Conservation (phyloP, 2,329 filamentous ascomycete species). For the Clonostachys solani region DNA sequence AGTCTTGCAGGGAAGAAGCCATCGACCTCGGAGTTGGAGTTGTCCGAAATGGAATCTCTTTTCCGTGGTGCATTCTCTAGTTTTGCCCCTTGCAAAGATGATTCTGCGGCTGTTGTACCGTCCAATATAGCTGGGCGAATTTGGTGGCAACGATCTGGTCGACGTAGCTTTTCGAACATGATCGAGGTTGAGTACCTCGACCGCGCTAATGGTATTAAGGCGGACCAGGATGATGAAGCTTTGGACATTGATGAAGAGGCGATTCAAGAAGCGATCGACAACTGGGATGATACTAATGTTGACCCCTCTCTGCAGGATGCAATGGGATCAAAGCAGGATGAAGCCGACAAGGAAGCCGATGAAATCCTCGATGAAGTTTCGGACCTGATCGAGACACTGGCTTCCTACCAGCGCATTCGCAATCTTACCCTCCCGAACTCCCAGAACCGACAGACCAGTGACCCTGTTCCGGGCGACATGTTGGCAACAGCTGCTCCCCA, state of each 20-base stretch:
- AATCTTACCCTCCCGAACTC: constrained; percentile 65
- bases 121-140: constrained; percentile 63
- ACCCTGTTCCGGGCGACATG: constrained; percentile 64
- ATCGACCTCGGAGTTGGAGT: constrained; percentile 49
- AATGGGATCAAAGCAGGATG: constrained; percentile 48
- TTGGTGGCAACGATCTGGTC: constrained; percentile 73
- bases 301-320: constrained; percentile 54
- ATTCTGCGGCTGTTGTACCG: constrained; percentile 66
- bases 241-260: constrained; percentile 41
- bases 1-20: constrained; percentile 60
- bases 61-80: constrained; percentile 77
- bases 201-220: constrained; percentile 27
- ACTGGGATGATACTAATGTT: constrained; percentile 53
- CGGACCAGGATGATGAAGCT: constrained; percentile 23
- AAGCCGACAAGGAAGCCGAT: constrained; percentile 60
- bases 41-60: constrained; percentile 67
- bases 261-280: constrained; percentile 50
- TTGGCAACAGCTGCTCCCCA: constrained; percentile 62
- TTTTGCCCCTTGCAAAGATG: constrained; percentile 73
- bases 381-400: constrained; percentile 70
- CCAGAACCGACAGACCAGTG: constrained; percentile 54
- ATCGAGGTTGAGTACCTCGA: constrained; percentile 48
- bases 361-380: constrained; percentile 70
- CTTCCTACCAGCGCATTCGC: constrained; percentile 76
- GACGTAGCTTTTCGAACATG: constrained; percentile 60